phyloP scores from a whole-genome alignment of 331 rosid species.

The Prunus yedoensis region DNA sequence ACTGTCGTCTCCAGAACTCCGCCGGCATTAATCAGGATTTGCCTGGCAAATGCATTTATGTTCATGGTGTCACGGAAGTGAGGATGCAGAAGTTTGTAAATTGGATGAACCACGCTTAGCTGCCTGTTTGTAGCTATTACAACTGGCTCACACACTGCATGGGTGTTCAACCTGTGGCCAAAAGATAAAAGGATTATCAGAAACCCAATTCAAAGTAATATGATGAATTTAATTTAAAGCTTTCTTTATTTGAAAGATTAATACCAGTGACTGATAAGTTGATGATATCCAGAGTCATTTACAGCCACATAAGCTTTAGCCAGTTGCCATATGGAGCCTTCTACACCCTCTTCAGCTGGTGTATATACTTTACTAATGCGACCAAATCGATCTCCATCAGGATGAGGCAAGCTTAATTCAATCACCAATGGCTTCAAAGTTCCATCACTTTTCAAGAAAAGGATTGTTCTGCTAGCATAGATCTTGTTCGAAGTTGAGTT shows the following conservation, averaged over 20 bases:
- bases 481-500: slow-evolving; percentile 59
- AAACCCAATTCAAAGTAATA: slow-evolving; percentile 3
- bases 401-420: slow-evolving; percentile 70
- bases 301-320: slow-evolving; percentile 80
- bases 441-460: slow-evolving; percentile 57
- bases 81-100: slow-evolving; percentile 69
- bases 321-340: slow-evolving; percentile 63
- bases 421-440: slow-evolving; percentile 75
- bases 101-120: slow-evolving; percentile 76
- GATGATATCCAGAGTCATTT: slow-evolving; percentile 68
- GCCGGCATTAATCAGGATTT: slow-evolving; percentile 63
- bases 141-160: slow-evolving; percentile 78
- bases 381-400: slow-evolving; percentile 53
- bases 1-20: slow-evolving; percentile 66
- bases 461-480: slow-evolving; percentile 62
- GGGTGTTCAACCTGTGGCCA: slow-evolving; percentile 62
- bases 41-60: slow-evolving; percentile 70
- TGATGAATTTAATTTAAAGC: neutral
- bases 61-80: slow-evolving; percentile 85
- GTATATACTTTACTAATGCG: slow-evolving; percentile 47
- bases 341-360: slow-evolving; percentile 56
- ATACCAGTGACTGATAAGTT: slow-evolving; percentile 84
- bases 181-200: neutral
- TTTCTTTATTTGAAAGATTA: slow-evolving; percentile 1
- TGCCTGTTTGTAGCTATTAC: slow-evolving; percentile 77